Percentiles rank a stretch among this genome's conserved stretches.
Evolutionary conservation across 2,329 filamentous ascomycete genomes (phyloP).

Genomic region (Fusarium praegraminearum): DNA sequence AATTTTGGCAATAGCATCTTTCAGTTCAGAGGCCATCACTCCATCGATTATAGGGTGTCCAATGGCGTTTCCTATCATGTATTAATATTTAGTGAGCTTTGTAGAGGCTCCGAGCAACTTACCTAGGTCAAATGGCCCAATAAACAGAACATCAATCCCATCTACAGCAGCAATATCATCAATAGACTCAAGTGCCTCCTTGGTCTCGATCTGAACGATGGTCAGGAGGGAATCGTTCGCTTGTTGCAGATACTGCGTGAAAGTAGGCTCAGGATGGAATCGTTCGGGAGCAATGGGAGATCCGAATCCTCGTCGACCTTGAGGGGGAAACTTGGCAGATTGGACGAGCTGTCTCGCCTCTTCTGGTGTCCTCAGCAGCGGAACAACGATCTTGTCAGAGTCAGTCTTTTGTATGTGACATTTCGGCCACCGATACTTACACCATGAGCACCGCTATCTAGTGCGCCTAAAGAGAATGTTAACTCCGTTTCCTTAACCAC

Average conservation of each 20-base stretch:
- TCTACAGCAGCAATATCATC: slow-evolving; percentile 71
- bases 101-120: neutral
- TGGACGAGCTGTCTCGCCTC: slow-evolving; percentile 60
- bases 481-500: neutral
- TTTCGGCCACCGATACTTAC: slow-evolving; percentile 50
- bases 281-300: slow-evolving; percentile 60
- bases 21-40: slow-evolving; percentile 68
- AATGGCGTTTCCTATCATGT: slow-evolving; percentile 65
- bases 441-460: slow-evolving; percentile 64
- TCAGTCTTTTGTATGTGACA: slow-evolving; percentile 22
- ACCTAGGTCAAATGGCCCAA: slow-evolving; percentile 75
- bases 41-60: slow-evolving; percentile 71
- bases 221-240: slow-evolving; percentile 67
- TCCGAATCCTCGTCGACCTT: slow-evolving; percentile 62
- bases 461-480: slow-evolving; percentile 52
- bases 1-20: slow-evolving; percentile 69
- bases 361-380: slow-evolving; percentile 58
- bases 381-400: slow-evolving; percentile 58
- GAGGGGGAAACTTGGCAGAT: slow-evolving; percentile 64
- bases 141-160: slow-evolving; percentile 72
- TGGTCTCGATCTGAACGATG: slow-evolving; percentile 76
- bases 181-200: slow-evolving; percentile 69
- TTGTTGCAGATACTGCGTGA: slow-evolving; percentile 62
- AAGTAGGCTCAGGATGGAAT: slow-evolving; percentile 58
- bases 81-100: slow-evolving; percentile 11